Conservation (phyloP, 2,329 filamentous ascomycete genomes). For the Phaeoacremonium minimum region DNA sequence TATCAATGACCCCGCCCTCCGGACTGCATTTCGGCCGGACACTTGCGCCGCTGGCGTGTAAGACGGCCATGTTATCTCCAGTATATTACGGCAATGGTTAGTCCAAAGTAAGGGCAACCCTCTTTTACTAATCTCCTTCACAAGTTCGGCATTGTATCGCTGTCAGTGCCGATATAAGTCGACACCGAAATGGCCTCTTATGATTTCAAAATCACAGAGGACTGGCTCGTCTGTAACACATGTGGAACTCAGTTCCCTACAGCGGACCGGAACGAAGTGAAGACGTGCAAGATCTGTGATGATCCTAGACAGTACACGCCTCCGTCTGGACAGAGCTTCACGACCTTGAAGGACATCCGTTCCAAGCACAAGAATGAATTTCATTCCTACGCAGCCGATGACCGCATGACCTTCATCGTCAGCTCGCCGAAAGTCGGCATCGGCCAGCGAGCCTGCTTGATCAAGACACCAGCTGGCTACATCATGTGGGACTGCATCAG, state of each 20-base stretch:
- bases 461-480: constrained; percentile 63
- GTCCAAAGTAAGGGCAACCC: no score
- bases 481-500: constrained; percentile 77
- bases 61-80: no score
- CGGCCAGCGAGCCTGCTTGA: constrained; percentile 68
- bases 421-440: constrained; percentile 63
- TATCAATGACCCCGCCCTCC: no score
- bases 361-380: constrained; percentile 49
- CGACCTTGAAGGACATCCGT: constrained; percentile 46
- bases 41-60: no score
- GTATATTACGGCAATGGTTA: no score
- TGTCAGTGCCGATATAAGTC: no score
- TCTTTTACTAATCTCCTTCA: no score
- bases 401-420: constrained; percentile 38
- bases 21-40: no score
- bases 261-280: constrained; percentile 39
- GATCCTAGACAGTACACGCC: constrained; percentile 70
- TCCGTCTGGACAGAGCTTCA: constrained; percentile 60
- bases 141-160: no score
- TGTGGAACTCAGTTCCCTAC: constrained; percentile 68
- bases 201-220: not conserved
- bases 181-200: no score
- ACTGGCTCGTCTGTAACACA: constrained; percentile 55
- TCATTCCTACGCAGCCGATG: constrained; percentile 37
- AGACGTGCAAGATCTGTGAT: constrained; percentile 67